Conservation (phyloP, 2,329 filamentous ascomycete genomes). For the Cytospora leucostoma region DNA sequence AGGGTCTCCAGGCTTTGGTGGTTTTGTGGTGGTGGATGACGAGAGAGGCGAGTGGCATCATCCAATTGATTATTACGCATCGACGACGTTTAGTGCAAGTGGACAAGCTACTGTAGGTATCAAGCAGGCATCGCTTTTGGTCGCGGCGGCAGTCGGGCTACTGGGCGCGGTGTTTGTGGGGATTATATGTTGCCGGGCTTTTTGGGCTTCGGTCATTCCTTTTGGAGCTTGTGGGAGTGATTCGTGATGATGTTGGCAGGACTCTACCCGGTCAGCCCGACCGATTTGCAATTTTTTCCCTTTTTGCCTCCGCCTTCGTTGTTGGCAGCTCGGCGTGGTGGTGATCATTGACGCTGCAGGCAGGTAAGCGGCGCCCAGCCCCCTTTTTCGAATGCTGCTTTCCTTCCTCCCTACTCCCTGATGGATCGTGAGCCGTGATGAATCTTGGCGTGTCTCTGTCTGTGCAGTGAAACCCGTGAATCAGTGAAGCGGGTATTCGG, state of each 20-base stretch:
- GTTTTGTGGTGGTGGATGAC: background rate
- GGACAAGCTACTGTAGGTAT: no score
- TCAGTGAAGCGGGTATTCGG: conserved; percentile 17
- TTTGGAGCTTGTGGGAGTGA: conserved; percentile 3
- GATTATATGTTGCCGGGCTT: background rate
- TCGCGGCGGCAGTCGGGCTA: conserved; percentile 12
- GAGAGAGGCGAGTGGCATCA: background rate
- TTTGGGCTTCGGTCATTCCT: conserved; percentile 2
- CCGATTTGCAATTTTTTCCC: background rate
- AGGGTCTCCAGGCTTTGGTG: background rate
- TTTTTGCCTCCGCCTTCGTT: background rate
- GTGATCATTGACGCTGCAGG: background rate
- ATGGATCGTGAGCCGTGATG: background rate
- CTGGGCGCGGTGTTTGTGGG: conserved; percentile 10
- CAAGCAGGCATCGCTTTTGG: background rate
- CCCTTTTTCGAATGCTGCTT: background rate
- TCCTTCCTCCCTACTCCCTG: background rate
- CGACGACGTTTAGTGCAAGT: background rate
- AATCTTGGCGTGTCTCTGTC: background rate
- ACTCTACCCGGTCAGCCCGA: background rate
- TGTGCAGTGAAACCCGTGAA: background rate
- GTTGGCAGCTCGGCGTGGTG: background rate
- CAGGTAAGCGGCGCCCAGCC: background rate
- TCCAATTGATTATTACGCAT: background rate
- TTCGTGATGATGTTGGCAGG: background rate